Evolutionary conservation across 1,139 yeast genomes (phyloP).

Genomic region (Lizanozyma gosingica): DNA sequence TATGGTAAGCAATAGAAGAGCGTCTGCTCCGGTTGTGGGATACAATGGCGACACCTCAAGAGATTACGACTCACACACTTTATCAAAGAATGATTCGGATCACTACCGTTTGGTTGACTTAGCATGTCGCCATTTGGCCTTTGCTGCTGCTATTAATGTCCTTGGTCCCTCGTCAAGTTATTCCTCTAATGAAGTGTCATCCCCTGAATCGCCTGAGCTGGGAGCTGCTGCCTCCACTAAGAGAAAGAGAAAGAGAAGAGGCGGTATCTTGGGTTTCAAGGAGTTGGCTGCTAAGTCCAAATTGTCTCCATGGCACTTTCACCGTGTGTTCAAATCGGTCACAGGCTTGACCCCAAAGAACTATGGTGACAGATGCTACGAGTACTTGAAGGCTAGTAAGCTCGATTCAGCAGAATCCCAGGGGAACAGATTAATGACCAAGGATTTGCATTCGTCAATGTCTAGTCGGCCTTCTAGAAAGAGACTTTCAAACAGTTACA

Average conservation of each 20-base stretch:
- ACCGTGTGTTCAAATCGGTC: slow-evolving; percentile 76
- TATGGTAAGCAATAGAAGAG: not conserved
- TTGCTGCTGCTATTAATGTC: slow-evolving; percentile 63
- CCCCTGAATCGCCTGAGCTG: slow-evolving; percentile 13
- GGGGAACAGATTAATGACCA: not conserved
- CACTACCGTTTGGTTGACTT: slow-evolving; percentile 66
- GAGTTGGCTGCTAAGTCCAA: slow-evolving; percentile 81
- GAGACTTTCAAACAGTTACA: not conserved
- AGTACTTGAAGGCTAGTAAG: slow-evolving; percentile 35
- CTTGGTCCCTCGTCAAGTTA: slow-evolving; percentile 14
- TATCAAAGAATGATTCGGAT: slow-evolving; percentile 54
- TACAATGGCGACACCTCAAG: slow-evolving; percentile 11
- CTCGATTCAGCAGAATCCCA: not conserved
- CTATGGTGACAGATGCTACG: slow-evolving; percentile 84
- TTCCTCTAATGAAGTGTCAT: slow-evolving; percentile 9
- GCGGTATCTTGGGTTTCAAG: slow-evolving; percentile 83
- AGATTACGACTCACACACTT: slow-evolving; percentile 18
- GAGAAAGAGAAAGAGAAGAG: slow-evolving; percentile 58
- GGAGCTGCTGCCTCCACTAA: slow-evolving; percentile 14
- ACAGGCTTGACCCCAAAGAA: slow-evolving; percentile 84
- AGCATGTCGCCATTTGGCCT: slow-evolving; percentile 78
- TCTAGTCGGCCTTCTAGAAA: not conserved
- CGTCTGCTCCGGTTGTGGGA: not conserved
- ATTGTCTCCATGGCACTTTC: slow-evolving; percentile 91
- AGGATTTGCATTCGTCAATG: not conserved